A percentile compares a stretch with the other conserved stretches of the same genome.
Evolutionary conservation across 441 rosid genomes (phyloP).

Genomic region (Pelargonium australe): DNA sequence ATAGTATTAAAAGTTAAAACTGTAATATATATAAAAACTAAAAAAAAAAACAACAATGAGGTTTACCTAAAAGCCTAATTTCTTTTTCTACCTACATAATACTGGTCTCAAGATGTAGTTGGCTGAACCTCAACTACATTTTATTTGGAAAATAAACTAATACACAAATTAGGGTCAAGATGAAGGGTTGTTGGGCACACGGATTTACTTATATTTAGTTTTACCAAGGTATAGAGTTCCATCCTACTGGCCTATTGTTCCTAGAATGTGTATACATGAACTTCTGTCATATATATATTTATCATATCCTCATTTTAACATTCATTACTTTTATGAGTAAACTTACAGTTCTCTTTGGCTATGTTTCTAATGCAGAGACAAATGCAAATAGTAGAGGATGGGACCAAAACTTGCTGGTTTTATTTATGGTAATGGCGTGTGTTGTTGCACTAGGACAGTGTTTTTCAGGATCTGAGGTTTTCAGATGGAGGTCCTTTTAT

Average conservation of each 20-base stretch:
- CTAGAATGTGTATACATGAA: not conserved
- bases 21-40: not conserved
- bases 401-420: conserved; percentile 42
- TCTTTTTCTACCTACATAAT: not conserved
- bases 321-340: not conserved
- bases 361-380: conserved; percentile 35
- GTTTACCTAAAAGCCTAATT: not conserved
- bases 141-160: no score
- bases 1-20: not conserved
- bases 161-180: not conserved
- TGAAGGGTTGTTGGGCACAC: not conserved
- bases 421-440: conserved; percentile 43
- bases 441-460: conserved; percentile 58
- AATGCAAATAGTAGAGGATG: conserved; percentile 35
- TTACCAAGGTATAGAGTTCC: not conserved
- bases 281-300: not conserved
- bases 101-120: not conserved
- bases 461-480: conserved; percentile 66
- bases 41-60: not conserved
- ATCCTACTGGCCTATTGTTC: not conserved
- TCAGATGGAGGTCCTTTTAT: conserved; percentile 83
- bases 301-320: not conserved
- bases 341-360: conserved; percentile 12
- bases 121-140: not conserved
- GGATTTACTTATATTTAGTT: not conserved